A percentile compares a stretch with the other conserved stretches of the same genome.
Evolutionary conservation across 129 eudicot species (phyloP).

Genomic region (Tagetes erecta): DNA sequence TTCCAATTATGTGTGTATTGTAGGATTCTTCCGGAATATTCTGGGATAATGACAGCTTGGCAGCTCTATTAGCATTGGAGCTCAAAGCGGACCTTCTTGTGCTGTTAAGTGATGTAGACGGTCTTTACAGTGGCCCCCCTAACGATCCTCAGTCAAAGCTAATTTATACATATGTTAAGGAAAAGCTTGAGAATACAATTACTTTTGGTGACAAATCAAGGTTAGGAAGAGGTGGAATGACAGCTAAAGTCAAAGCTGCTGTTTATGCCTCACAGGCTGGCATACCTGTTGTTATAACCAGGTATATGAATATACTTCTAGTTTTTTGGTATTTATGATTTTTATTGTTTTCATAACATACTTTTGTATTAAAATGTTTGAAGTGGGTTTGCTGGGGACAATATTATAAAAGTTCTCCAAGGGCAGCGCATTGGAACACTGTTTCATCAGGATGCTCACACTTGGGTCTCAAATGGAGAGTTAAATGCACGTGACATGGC

Average conservation of each 20-base stretch:
- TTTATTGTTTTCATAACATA: conserved; percentile 22
- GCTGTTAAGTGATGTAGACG: conserved; percentile 88
- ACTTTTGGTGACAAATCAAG: conserved; percentile 96
- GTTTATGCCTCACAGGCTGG: conserved; percentile 91
- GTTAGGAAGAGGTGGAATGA: conserved; percentile 97
- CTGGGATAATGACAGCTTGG: conserved; percentile 85
- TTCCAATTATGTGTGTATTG: conserved; percentile 13
- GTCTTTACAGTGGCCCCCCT: conserved; percentile 98
- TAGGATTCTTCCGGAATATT: conserved; percentile 95
- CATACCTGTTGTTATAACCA: conserved; percentile 87
- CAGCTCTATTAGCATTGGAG: conserved; percentile 89
- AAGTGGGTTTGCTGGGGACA: conserved; percentile 75
- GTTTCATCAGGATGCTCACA: conserved; percentile 78
- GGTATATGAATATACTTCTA: conserved; percentile 39
- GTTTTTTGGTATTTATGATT: not conserved
- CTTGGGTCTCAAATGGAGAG: conserved; percentile 58
- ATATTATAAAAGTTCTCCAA: conserved; percentile 64
- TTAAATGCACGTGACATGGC: conserved; percentile 79
- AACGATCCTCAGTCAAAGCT: conserved; percentile 78
- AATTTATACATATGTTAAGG: conserved; percentile 44
- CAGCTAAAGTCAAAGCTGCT: conserved; percentile 98
- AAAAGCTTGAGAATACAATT: conserved; percentile 69
- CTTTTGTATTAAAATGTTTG: conserved; percentile 7
- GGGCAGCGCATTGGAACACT: conserved; percentile 76
- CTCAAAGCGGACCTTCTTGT: conserved; percentile 96